Evolutionary conservation across 352 stramenopile genomes (phyloP), one percentile per base, ranked within the genome.

Genomic region (Poterioochromonas sp.): DNA sequence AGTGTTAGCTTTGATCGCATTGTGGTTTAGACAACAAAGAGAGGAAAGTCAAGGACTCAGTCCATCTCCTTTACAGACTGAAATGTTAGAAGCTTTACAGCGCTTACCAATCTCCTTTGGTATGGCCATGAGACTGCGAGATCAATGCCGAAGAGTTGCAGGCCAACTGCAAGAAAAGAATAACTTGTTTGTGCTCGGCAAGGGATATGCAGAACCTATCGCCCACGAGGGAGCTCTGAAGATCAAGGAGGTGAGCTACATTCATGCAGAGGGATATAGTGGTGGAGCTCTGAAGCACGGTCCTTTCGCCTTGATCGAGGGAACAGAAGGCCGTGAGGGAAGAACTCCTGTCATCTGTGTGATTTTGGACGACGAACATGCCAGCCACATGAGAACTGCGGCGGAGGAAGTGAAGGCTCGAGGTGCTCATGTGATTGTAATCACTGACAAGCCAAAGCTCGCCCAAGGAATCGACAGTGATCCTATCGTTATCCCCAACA

Each of bases 161-260:
- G 2, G 94, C 73, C 87, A 84, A 79, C 85, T 98, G 20, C 79
- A 89, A 68, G 79, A 88, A 34, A 94, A 93, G 76, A 90, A 97
- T 80, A 92, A 97, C 82, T 85, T 95, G 22, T 98, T 98, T 83
- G 89, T 98, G 58, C 83, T 98, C 12, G 94, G 94, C 35, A 93
- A 95, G 79, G 92, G 81, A 60, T 85, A 85, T 64, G 82, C 47
- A 53, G 81, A 84, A 76, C 73, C 81, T 29, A 79, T 84, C 22
- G 95, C 94, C 26, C 91, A 94, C 79, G 94, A 99, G 87, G 95
- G 95, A 47, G 94, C 95, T 32, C 84, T 99, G 29, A 99, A 99
- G 86, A 96, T 99, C 76, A 99, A 99, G 85, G 95, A 99, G 87
- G 97, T 98, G 85, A 96, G 92, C 74, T 99, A 98, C 81, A 83